phyloP scores from a whole-genome alignment of 768 basidiomycete genomes.

The Psilocybe azurescens region DNA sequence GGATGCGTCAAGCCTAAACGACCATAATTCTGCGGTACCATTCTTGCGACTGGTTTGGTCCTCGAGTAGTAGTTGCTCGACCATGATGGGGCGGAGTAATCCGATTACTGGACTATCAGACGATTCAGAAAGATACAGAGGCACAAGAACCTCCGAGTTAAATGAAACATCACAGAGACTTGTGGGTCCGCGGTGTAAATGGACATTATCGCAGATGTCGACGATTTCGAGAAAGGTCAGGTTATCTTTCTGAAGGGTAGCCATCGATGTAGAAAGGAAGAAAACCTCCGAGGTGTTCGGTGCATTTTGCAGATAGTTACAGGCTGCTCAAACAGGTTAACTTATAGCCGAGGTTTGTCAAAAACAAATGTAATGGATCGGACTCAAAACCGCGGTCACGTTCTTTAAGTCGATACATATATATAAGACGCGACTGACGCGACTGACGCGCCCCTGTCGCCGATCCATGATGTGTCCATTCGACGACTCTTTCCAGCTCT shows the following conservation, averaged over 20 bases:
- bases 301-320: not conserved
- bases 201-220: constrained; percentile 68
- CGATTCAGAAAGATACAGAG: constrained; percentile 5
- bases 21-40: constrained; percentile 44
- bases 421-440: too few relatives aligned
- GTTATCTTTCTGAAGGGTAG: constrained; percentile 8
- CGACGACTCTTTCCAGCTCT: too few relatives aligned
- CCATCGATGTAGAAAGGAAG: constrained; percentile 3
- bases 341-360: not conserved
- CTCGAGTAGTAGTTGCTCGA: constrained; percentile 59
- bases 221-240: constrained; percentile 68
- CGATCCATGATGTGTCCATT: too few relatives aligned
- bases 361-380: too few relatives aligned
- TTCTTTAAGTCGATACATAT: not conserved
- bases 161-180: not conserved
- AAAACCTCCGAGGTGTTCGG: not conserved
- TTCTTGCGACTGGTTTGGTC: constrained; percentile 39
- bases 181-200: not conserved
- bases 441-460: too few relatives aligned
- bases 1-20: constrained; percentile 38
- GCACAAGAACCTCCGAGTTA: constrained; percentile 6
- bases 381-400: not conserved
- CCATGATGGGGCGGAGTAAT: constrained; percentile 60
- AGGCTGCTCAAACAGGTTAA: not conserved
- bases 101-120: constrained; percentile 33